Evolutionary conservation across 495 filamentous ascomycete genomes (phyloP).

Genomic region (Penicillium daleae): DNA sequence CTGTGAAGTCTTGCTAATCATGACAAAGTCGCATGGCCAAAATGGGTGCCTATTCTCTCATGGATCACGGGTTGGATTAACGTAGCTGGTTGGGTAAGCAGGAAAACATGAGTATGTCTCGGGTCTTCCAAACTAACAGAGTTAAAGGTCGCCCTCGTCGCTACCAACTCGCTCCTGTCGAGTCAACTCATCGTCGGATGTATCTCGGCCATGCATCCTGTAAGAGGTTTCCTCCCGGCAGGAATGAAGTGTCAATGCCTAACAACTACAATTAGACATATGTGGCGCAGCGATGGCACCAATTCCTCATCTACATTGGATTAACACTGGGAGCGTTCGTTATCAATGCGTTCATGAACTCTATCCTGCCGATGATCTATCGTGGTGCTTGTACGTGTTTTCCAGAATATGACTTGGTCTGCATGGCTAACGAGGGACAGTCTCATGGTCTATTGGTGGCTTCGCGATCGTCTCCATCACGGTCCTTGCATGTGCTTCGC

Average conservation of each 20-base stretch:
- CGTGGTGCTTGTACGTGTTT: conserved; percentile 40
- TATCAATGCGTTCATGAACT: conserved; percentile 69
- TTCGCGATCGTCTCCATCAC: conserved; percentile 69
- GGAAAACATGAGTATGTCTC: not conserved
- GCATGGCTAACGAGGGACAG: conserved; percentile 19
- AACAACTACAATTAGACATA: conserved; percentile 41
- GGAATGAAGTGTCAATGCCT: not conserved
- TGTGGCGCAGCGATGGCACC: conserved; percentile 62
- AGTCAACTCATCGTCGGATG: conserved; percentile 61
- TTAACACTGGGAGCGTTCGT: conserved; percentile 62
- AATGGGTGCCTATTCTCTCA: conserved; percentile 61
- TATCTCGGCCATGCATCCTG: conserved; percentile 56
- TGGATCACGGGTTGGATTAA: conserved; percentile 79
- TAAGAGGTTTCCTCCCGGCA: conserved; percentile 1
- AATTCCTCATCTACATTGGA: conserved; percentile 70
- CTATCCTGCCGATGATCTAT: conserved; percentile 66
- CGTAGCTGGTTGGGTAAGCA: conserved; percentile 66
- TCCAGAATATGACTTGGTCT: not conserved
- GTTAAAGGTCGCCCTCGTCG: conserved; percentile 58
- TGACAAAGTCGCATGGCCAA: conserved; percentile 51
- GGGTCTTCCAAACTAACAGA: not conserved
- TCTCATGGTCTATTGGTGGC: conserved; percentile 67
- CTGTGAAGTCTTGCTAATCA: not conserved
- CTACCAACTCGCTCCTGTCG: conserved; percentile 50
- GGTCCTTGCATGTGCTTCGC: conserved; percentile 61